These are phyloP conservation scores for Jaapia argillacea DNA, from an alignment of 768 basidiomycete species.

Conservation along the genomic window DNA sequence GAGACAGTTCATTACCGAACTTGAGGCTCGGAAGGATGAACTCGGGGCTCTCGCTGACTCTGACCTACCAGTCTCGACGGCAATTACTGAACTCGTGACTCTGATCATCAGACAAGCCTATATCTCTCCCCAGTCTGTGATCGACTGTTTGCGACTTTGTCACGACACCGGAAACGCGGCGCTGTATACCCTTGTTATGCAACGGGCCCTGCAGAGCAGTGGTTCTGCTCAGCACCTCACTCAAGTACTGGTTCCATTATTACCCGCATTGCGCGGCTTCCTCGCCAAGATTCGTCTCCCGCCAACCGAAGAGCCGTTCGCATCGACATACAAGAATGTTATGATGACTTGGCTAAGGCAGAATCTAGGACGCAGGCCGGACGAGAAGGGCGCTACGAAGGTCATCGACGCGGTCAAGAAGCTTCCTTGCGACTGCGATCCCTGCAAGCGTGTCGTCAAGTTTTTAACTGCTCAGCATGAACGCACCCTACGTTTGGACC, in stretches of 20 bases:
- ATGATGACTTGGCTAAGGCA: slow-evolving; percentile 6
- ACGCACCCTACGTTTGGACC: not conserved
- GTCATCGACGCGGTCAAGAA: not conserved
- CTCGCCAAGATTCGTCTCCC: slow-evolving; percentile 4
- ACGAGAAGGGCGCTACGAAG: not conserved
- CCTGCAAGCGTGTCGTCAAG: slow-evolving; percentile 1
- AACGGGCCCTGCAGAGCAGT: not conserved
- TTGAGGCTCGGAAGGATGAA: not conserved
- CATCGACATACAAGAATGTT: slow-evolving; percentile 5
- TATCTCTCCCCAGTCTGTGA: not conserved
- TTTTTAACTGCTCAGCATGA: slow-evolving; percentile 3
- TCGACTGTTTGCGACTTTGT: not conserved
- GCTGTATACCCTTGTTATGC: slow-evolving; percentile 1
- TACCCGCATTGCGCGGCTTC: slow-evolving; percentile 5
- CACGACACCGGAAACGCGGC: not conserved
- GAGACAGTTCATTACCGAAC: not conserved
- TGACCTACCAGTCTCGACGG: not conserved
- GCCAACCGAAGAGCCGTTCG: slow-evolving; percentile 1
- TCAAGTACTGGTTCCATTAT: slow-evolving; percentile 7
- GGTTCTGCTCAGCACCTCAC: slow-evolving; percentile 2
- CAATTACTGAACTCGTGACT: not conserved
- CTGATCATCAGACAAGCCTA: not conserved
- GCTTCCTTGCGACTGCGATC: slow-evolving; percentile 6
- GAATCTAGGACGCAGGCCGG: slow-evolving; percentile 7
- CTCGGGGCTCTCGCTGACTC: not conserved